phyloP scores from a whole-genome alignment of 352 stramenopile genomes.

The Globisporangium polare region DNA sequence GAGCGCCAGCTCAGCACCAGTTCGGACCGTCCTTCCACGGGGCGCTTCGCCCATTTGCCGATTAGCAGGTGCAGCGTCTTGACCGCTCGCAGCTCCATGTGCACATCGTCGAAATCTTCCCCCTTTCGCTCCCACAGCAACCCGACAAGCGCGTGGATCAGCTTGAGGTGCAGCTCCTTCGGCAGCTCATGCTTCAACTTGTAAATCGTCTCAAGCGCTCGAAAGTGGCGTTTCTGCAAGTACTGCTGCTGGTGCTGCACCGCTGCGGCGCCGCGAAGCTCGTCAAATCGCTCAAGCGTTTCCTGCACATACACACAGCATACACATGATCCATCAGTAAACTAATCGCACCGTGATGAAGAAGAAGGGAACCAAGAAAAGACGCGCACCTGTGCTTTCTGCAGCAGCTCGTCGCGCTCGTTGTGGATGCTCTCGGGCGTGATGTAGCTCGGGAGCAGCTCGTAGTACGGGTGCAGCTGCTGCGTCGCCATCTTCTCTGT shows the following conservation, averaged over 20 bases:
- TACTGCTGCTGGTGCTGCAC: neutral
- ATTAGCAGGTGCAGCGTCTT: constrained; percentile 41
- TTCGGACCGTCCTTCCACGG: constrained; percentile 12
- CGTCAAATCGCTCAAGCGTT: constrained; percentile 30
- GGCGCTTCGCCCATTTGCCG: constrained; percentile 47
- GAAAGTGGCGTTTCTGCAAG: constrained; percentile 62
- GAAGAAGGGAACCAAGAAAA: neutral
- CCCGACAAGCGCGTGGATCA: constrained; percentile 45
- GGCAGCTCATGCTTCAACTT: constrained; percentile 63
- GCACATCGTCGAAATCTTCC: constrained; percentile 38
- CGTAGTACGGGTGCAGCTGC: constrained; percentile 51
- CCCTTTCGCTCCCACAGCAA: constrained; percentile 45
- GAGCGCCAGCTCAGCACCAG: constrained; percentile 44
- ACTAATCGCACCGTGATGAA: neutral
- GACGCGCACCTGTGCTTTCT: constrained; percentile 32
- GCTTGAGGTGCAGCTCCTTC: constrained; percentile 26
- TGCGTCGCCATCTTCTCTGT: neutral
- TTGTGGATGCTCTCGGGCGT: constrained; percentile 27
- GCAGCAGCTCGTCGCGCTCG: constrained; percentile 43
- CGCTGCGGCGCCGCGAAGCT: constrained; percentile 15
- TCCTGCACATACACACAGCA: constrained; percentile 19
- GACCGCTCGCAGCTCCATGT: constrained; percentile 46
- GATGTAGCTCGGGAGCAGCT: constrained; percentile 55
- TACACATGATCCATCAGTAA: neutral
- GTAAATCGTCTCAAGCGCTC: constrained; percentile 50